phyloP scores from a whole-genome alignment of 106 monocot genomes.

The Agapanthus africanus region DNA sequence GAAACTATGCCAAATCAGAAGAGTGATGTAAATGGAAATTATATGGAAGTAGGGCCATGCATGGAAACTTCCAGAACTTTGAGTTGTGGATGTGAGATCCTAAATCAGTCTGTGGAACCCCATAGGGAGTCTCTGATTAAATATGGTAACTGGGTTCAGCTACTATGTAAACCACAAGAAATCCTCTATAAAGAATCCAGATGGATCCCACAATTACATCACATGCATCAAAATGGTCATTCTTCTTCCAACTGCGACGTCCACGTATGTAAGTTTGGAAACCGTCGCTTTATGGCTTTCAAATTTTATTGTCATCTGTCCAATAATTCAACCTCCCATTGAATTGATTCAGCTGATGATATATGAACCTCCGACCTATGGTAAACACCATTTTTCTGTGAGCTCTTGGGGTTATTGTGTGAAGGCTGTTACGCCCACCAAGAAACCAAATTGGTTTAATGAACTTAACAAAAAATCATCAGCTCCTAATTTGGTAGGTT shows the following conservation, averaged over 20 bases:
- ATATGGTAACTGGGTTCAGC: constrained; percentile 49
- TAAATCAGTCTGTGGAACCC: constrained; percentile 19
- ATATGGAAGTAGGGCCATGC: not conserved
- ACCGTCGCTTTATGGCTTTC: not conserved
- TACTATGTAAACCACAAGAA: constrained; percentile 10
- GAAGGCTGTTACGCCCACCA: constrained; percentile 10
- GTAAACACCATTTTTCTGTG: constrained; percentile 59
- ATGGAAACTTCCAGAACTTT: constrained; percentile 5
- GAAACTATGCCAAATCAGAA: constrained; percentile 2
- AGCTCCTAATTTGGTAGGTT: constrained; percentile 52
- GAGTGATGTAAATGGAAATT: constrained; percentile 1
- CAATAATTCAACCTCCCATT: not conserved
- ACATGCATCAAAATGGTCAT: constrained; percentile 47
- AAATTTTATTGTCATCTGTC: not conserved
- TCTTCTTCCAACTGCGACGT: constrained; percentile 24
- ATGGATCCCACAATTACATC: constrained; percentile 58
- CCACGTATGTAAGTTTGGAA: constrained; percentile 89
- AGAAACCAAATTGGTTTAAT: constrained; percentile 56
- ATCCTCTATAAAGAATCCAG: constrained; percentile 10
- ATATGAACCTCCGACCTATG: constrained; percentile 50
- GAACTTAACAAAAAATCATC: constrained; percentile 35
- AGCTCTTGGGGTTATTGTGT: constrained; percentile 37
- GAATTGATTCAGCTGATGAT: constrained; percentile 47
- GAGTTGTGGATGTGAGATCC: constrained; percentile 33
- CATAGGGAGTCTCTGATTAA: constrained; percentile 20